A percentile compares a stretch with the other conserved stretches of the same genome.
These are phyloP conservation scores for Coemansia erecta DNA, from an alignment of 192 early-diverging fungal genomes.

Conservation along the genomic window DNA sequence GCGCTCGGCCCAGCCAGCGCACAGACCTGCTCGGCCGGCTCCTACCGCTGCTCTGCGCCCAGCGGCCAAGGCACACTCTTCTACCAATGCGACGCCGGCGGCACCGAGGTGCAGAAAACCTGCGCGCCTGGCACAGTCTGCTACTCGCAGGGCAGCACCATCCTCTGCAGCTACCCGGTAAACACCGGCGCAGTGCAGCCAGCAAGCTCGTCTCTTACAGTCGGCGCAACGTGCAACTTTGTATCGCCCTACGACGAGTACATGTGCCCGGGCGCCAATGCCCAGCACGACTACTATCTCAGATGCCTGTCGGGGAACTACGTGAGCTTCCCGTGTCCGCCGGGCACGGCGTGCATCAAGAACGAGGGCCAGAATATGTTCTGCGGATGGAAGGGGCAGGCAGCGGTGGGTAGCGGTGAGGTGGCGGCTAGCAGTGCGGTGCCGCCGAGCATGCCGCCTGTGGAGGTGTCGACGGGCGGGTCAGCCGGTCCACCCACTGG, in stretches of 20 bases:
- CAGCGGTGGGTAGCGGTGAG: neutral
- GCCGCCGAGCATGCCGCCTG: neutral
- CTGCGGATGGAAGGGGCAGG: conserved; percentile 22
- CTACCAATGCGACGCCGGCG: conserved; percentile 34
- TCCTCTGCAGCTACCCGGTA: conserved; percentile 40
- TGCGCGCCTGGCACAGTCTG: conserved; percentile 50
- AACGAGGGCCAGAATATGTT: conserved; percentile 40
- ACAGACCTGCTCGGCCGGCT: conserved; percentile 28
- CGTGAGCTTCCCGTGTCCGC: conserved; percentile 38
- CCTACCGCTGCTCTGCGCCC: conserved; percentile 31
- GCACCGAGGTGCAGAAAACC: conserved; percentile 27
- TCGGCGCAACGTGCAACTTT: conserved; percentile 33
- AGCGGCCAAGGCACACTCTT: conserved; percentile 35
- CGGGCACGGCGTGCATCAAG: conserved; percentile 44
- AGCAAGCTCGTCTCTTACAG: conserved; percentile 12
- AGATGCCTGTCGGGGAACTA: conserved; percentile 43
- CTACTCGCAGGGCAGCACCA: conserved; percentile 39
- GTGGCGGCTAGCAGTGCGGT: neutral
- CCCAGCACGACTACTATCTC: conserved; percentile 34
- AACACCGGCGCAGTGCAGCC: conserved; percentile 20
- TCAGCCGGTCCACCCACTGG: no score
- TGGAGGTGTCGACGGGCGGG: neutral
- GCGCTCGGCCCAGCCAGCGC: neutral
- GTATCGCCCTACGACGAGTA: conserved; percentile 41
- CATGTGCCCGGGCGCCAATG: conserved; percentile 40